Conservation (phyloP, 1,139 yeast genomes). For the Sugiyamaella sp. region DNA sequence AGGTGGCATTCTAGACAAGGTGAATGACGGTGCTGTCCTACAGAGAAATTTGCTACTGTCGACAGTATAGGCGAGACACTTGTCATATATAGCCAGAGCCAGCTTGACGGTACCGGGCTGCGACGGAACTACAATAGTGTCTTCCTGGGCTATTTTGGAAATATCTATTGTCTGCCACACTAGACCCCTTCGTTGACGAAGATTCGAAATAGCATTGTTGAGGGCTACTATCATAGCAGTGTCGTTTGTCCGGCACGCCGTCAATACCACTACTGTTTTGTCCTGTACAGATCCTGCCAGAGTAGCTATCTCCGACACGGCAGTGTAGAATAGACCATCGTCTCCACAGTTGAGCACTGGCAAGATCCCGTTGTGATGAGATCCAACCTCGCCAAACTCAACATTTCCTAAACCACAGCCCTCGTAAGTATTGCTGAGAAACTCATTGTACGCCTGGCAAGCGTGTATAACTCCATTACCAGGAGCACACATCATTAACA, state of each 20-base stretch:
- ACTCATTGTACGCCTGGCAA: constrained; percentile 34
- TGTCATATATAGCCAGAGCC: constrained; percentile 66
- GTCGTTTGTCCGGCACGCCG: constrained; percentile 11
- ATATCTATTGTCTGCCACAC: constrained; percentile 55
- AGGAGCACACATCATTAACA: constrained; percentile 39
- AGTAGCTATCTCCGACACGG: constrained; percentile 16
- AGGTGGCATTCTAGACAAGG: constrained; percentile 44
- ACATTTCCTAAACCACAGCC: constrained; percentile 43
- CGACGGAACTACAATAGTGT: constrained; percentile 54
- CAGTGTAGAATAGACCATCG: constrained; percentile 4
- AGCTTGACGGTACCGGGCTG: constrained; percentile 52
- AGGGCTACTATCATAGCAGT: constrained; percentile 4
- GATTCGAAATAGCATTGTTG: constrained; percentile 19
- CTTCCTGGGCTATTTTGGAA: constrained; percentile 51
- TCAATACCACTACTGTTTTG: constrained; percentile 18
- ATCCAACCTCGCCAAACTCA: constrained; percentile 35
- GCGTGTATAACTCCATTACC: constrained; percentile 36
- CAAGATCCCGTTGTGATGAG: constrained; percentile 24
- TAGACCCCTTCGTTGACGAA: constrained; percentile 30
- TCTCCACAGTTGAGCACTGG: constrained; percentile 11
- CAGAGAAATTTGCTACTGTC: constrained; percentile 16
- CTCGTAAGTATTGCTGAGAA: constrained; percentile 42
- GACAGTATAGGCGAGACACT: constrained; percentile 29
- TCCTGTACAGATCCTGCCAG: constrained; percentile 10
- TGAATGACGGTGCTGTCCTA: constrained; percentile 38